A percentile compares a stretch with the other conserved stretches of the same genome.
Evolutionary conservation across 164 flowering plant genomes (phyloP).

Genomic region (Sextonia rubra): DNA sequence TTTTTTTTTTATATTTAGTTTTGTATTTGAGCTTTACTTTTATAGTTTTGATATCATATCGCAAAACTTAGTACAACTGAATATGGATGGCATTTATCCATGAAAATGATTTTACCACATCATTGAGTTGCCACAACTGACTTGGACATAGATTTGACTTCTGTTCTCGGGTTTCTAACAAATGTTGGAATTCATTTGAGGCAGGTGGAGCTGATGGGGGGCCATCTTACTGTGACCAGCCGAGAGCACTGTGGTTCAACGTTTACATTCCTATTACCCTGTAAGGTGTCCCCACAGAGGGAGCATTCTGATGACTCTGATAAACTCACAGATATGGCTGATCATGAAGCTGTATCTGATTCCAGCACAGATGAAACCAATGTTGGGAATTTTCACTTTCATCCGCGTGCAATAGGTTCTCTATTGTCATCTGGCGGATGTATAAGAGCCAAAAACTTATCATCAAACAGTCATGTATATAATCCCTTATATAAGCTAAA

Average conservation of each 20-base stretch:
- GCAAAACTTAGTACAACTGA: too few species aligned
- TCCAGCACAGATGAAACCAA: conserved; percentile 37
- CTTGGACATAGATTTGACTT: not conserved
- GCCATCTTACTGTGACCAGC: conserved; percentile 83
- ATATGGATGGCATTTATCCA: not conserved
- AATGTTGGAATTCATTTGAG: conserved; percentile 13
- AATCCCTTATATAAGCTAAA: conserved; percentile 28
- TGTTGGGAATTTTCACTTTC: conserved; percentile 59
- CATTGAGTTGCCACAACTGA: too few species aligned
- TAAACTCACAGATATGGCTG: conserved; percentile 53
- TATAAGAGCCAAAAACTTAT: conserved; percentile 32
- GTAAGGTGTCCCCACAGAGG: conserved; percentile 52
- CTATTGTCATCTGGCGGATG: conserved; percentile 48
- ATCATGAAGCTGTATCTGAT: conserved; percentile 38
- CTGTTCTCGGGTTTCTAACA: not conserved
- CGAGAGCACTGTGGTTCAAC: conserved; percentile 74
- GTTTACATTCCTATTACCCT: conserved; percentile 85
- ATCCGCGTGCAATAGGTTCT: conserved; percentile 61
- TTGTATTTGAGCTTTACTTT: not conserved
- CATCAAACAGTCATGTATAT: conserved; percentile 24
- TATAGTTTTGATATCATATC: too few species aligned
- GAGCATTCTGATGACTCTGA: conserved; percentile 71
- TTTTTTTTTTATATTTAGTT: too few species aligned
- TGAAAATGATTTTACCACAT: not conserved
- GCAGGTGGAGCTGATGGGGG: conserved; percentile 98